Percentiles rank a stretch among this genome's conserved stretches.
Conservation (phyloP, 2,329 filamentous ascomycete species). For the Epichloe typhina region DNA sequence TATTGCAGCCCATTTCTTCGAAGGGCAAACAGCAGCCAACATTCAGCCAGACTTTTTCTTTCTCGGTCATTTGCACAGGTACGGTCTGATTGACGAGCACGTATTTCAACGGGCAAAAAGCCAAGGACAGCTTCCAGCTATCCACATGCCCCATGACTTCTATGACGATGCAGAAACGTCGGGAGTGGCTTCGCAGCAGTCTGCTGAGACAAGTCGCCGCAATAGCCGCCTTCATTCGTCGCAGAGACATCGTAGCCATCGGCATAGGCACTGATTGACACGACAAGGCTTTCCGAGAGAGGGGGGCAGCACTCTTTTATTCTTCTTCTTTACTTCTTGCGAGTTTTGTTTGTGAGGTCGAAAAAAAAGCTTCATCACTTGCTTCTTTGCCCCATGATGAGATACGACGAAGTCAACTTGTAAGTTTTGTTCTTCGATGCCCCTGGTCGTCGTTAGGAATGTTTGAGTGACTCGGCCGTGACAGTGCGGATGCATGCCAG, state of each 20-base stretch:
- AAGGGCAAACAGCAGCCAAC: slow-evolving; percentile 11
- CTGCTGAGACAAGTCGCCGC: not conserved
- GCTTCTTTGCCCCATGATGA: not conserved
- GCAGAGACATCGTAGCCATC: not conserved
- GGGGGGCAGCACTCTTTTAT: not conserved
- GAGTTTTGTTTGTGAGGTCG: not conserved
- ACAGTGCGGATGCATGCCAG: not conserved
- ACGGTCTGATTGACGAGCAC: slow-evolving; percentile 15
- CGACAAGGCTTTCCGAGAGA: not conserved
- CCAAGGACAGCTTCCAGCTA: slow-evolving; percentile 18
- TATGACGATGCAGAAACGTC: not conserved
- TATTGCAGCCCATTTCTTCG: slow-evolving; percentile 30
- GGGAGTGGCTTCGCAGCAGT: not conserved
- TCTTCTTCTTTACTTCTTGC: not conserved
- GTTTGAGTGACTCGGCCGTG: not conserved
- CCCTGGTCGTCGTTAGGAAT: not conserved
- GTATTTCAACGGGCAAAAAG: slow-evolving; percentile 11
- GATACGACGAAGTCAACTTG: not conserved
- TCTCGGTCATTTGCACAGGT: slow-evolving; percentile 22
- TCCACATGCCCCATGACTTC: not conserved
- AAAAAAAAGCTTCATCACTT: too few species aligned
- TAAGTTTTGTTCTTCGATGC: not conserved
- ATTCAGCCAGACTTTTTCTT: slow-evolving; percentile 28
- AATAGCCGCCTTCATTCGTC: not conserved
- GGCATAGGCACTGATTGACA: not conserved